These are phyloP conservation scores for Gossypium australe DNA, from an alignment of 345 rosid genomes.

Conservation along the genomic window DNA sequence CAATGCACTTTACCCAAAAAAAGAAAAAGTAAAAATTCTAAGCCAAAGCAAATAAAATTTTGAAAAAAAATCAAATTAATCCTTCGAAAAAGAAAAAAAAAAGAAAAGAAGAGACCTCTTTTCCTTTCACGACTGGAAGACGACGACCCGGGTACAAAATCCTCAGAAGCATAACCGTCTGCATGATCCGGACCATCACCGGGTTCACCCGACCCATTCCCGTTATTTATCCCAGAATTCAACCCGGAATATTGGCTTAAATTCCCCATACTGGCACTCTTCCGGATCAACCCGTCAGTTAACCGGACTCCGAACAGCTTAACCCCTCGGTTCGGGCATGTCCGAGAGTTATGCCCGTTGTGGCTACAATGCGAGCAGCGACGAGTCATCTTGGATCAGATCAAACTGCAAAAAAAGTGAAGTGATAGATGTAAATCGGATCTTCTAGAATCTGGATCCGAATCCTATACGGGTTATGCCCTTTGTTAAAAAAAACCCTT, in stretches of 20 bases:
- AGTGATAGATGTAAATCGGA: background rate
- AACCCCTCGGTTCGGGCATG: slow-evolving; percentile 93
- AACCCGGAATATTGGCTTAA: slow-evolving; percentile 65
- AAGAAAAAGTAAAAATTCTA: background rate
- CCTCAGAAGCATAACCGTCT: slow-evolving; percentile 93
- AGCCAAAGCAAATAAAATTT: background rate
- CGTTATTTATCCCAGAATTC: slow-evolving; percentile 33
- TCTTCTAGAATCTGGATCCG: slow-evolving; percentile 14
- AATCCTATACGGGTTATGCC: background rate
- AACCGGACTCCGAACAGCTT: slow-evolving; percentile 91
- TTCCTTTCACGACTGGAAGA: slow-evolving; percentile 89
- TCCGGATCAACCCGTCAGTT: slow-evolving; percentile 92
- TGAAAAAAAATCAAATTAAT: background rate
- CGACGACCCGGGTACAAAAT: slow-evolving; percentile 86
- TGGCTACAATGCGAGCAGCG: slow-evolving; percentile 99
- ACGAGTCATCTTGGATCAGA: slow-evolving; percentile 60
- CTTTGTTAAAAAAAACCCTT: too few species aligned
- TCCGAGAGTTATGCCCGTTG: slow-evolving; percentile 98
- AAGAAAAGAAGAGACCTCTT: slow-evolving; percentile 47
- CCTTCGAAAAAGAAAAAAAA: background rate
- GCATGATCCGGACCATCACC: slow-evolving; percentile 62
- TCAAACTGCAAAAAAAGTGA: background rate
- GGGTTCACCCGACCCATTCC: slow-evolving; percentile 52
- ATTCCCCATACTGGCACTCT: slow-evolving; percentile 97
- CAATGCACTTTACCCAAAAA: too few species aligned